Evolutionary conservation across 352 stramenopile genomes (phyloP), one percentile per base, ranked within the genome.

Genomic region (Pythium chondricola): DNA sequence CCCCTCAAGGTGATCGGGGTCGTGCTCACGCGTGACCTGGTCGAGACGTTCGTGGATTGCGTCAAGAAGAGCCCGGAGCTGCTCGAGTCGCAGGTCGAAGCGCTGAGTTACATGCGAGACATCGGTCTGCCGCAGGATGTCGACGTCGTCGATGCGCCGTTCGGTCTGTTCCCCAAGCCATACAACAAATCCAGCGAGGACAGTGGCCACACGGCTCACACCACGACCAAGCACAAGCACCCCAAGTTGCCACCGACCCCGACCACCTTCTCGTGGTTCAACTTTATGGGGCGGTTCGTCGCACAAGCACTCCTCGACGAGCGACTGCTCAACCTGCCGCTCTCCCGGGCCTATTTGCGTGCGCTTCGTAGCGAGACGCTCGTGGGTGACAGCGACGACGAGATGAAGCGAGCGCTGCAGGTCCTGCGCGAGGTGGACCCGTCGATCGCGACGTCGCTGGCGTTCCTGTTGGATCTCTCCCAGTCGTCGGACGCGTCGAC

Each of bases 261-360:
- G 3, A 59, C 25, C 24, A 65, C 71, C 21, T 29, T 84, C 10
- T 44, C 61, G 22, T 88, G 69, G 69, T 90, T 88, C 52, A 68
- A 63, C n/a, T 90, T 90, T 31, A 54, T 90, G 14, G 79, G 79
- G 4, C 69, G 63, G 2, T 83, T 90, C 42, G 65, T 90, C 2
- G 74, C 67, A 0, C 79, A 90, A 56, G 79, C 85, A 1, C 61
- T 95, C 7, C 63, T 94, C 24, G 85, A 96, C 62, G 80, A 91
- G 18, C 74, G 85, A 4, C 48, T 95, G 44, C 47, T 96, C 24
- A 87, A 93, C 38, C 46, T 95, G 22, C 82, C 85, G 29, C 67
- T 96, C 24, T 73, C 85, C 16, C 65, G 77, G 7, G 74, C 85
- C 30, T 87, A 95, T 35, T 43, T 92, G 29, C 73, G 73, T 20